These are phyloP conservation scores for Lenzites betulinus DNA, from an alignment of 768 basidiomycete species.

Conservation along the genomic window DNA sequence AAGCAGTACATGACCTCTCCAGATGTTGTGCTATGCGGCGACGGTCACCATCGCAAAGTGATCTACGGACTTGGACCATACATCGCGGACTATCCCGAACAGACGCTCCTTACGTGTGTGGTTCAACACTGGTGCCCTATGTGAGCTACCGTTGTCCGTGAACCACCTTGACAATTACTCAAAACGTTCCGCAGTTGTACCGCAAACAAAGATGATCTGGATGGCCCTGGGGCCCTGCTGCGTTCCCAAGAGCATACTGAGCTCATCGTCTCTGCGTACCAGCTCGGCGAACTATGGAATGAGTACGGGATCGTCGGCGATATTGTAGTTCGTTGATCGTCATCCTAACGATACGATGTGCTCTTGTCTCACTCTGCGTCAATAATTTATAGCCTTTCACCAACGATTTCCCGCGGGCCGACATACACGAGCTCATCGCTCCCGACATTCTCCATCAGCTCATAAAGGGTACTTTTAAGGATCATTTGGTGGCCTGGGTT, in stretches of 20 bases:
- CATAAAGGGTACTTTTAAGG: constrained; percentile 17
- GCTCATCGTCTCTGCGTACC: neutral
- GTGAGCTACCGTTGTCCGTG: too few relatives aligned
- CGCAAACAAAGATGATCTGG: too few relatives aligned
- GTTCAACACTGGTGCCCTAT: too few relatives aligned
- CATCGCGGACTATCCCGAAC: constrained; percentile 28
- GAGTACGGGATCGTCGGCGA: constrained; percentile 20
- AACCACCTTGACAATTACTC: too few relatives aligned
- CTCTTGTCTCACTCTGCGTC: neutral
- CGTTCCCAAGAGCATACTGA: constrained; percentile 9
- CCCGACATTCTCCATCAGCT: constrained; percentile 23
- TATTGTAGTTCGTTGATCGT: constrained; percentile 7
- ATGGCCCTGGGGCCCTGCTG: neutral
- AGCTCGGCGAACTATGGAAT: constrained; percentile 13
- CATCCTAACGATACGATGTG: too few relatives aligned
- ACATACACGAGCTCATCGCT: constrained; percentile 25
- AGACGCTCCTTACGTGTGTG: too few relatives aligned
- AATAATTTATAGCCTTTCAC: constrained; percentile 21
- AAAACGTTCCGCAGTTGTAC: too few relatives aligned
- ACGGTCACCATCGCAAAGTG: constrained; percentile 17
- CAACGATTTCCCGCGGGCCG: constrained; percentile 21
- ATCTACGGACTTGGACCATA: constrained; percentile 26
- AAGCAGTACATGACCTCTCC: constrained; percentile 11
- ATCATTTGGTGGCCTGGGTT: constrained; percentile 26
- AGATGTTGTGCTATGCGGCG: constrained; percentile 14